These are phyloP conservation scores for Cantharellus anzutake DNA, from an alignment of 768 basidiomycete genomes.

Conservation along the genomic window DNA sequence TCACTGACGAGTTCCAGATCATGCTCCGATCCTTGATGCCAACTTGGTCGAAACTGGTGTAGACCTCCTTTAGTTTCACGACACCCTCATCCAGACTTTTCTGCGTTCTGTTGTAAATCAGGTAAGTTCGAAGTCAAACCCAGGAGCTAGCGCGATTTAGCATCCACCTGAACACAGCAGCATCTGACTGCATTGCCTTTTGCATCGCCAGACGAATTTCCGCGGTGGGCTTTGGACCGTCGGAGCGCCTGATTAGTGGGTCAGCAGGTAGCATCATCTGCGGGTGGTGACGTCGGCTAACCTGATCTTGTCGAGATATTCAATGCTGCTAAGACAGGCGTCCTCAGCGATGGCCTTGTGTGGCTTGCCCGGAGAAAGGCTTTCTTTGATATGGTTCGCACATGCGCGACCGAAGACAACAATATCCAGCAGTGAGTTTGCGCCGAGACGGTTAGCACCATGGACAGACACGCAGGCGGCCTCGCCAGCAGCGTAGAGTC, in stretches of 20 bases:
- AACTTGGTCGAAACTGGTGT: constrained; percentile 76
- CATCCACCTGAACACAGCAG: constrained; percentile 79
- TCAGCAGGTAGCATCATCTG: neutral
- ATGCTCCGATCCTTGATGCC: constrained; percentile 96
- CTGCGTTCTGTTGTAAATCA: constrained; percentile 42
- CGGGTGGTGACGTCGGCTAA: constrained; percentile 11
- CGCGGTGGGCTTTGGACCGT: constrained; percentile 71
- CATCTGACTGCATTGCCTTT: constrained; percentile 96
- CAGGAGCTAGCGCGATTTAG: neutral
- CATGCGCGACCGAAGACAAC: constrained; percentile 99
- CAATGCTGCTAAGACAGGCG: constrained; percentile 67
- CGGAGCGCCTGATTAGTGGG: constrained; percentile 33
- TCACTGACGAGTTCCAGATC: constrained; percentile 95
- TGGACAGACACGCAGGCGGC: constrained; percentile 98
- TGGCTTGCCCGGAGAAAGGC: constrained; percentile 68
- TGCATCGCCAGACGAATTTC: constrained; percentile 92
- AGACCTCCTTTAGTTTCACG: constrained; percentile 63
- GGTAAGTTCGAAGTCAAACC: neutral
- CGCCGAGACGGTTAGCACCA: constrained; percentile 97
- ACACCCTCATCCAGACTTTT: constrained; percentile 84
- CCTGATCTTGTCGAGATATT: constrained; percentile 77
- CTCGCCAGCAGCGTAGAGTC: constrained; percentile 96
- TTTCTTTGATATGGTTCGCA: constrained; percentile 93
- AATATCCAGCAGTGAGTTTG: constrained; percentile 96
- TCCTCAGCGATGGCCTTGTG: constrained; percentile 79